Conservation (phyloP, 163 green algal genomes). For the Scenedesmus sp. region DNA sequence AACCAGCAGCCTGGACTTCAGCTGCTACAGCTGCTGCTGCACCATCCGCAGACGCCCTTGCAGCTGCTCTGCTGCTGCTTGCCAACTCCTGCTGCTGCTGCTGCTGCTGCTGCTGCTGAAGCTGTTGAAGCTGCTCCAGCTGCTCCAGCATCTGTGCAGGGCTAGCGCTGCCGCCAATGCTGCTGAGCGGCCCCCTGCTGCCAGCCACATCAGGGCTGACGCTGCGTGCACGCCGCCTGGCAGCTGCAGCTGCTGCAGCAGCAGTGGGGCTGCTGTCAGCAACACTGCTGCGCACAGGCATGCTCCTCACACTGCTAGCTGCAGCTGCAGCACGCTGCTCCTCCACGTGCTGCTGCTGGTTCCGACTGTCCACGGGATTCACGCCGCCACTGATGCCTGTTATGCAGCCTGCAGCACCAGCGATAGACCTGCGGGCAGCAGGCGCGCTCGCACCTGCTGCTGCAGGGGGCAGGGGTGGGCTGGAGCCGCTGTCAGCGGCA, state of each 20-base stretch:
- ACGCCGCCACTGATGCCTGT: background rate
- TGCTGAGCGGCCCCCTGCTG: background rate
- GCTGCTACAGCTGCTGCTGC: background rate
- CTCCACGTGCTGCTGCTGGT: background rate
- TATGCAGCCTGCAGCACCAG: background rate
- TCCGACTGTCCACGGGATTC: background rate
- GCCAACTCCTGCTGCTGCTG: constrained; percentile 14
- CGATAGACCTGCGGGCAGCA: constrained; percentile 2
- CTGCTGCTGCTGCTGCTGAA: background rate
- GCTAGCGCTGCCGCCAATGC: background rate
- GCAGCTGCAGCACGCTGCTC: background rate
- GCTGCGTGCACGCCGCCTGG: constrained; percentile 17
- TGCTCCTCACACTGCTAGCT: background rate
- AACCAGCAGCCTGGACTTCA: background rate
- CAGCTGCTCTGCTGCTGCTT: background rate
- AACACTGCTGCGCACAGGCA: background rate
- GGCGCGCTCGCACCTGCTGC: background rate
- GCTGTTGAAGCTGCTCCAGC: background rate
- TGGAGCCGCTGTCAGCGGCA: background rate
- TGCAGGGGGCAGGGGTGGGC: background rate
- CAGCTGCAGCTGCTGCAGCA: constrained; percentile 11
- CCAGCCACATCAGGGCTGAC: background rate
- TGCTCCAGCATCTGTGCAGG: background rate
- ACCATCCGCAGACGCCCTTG: constrained; percentile 10
- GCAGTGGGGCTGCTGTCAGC: background rate